A percentile compares a stretch with the other conserved stretches of the same genome.
Conservation (phyloP, 176 grass and related monocot genomes). For the Carex parvula region DNA sequence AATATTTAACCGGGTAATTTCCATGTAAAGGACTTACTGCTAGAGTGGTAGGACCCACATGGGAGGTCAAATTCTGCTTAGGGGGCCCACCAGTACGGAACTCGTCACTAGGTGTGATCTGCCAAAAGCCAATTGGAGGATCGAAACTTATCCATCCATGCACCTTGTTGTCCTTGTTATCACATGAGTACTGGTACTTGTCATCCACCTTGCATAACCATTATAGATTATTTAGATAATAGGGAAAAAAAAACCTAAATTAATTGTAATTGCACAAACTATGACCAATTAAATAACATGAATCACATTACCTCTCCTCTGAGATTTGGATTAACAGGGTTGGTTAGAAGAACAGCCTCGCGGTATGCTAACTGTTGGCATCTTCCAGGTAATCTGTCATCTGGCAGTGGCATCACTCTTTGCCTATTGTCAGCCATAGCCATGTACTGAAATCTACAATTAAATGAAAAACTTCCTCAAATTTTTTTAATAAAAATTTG, state of each 20-base stretch:
- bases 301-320: constrained; percentile 63
- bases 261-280: not conserved
- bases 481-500: not conserved
- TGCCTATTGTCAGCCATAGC: constrained; percentile 75
- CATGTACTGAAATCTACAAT: constrained; percentile 90
- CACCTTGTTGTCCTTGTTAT: constrained; percentile 81
- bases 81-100: constrained; percentile 79
- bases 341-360: constrained; percentile 82
- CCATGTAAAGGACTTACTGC: constrained; percentile 48
- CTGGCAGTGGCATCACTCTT: constrained; percentile 91
- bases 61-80: constrained; percentile 92
- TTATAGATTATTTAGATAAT: constrained; percentile 24
- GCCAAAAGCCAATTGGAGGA: constrained; percentile 89
- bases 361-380: constrained; percentile 76
- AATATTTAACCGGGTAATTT: not conserved
- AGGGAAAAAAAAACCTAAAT: not conserved
- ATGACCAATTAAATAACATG: not conserved
- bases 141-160: constrained; percentile 88
- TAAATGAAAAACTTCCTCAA: not conserved
- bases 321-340: constrained; percentile 69
- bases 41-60: constrained; percentile 88
- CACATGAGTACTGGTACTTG: constrained; percentile 94
- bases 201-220: constrained; percentile 70
- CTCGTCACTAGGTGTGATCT: constrained; percentile 88
- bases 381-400: constrained; percentile 61